Percentiles rank a stretch among this genome's conserved stretches.
These are phyloP conservation scores for Dendrobium officinale DNA, from an alignment of 106 monocot species.

Conservation along the genomic window DNA sequence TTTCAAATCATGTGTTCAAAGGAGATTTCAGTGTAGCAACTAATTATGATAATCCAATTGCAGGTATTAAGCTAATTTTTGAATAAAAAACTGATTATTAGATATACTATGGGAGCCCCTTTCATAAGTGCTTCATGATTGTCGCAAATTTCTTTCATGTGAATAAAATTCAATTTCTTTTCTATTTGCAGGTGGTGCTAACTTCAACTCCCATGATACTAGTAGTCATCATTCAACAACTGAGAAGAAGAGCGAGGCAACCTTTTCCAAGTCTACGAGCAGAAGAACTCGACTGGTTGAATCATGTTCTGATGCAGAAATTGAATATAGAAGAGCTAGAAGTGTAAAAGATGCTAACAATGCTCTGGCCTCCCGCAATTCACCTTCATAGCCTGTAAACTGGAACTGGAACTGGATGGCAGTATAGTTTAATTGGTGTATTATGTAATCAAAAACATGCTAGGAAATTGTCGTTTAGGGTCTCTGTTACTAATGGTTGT, in stretches of 20 bases:
- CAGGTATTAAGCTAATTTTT: slow-evolving; percentile 9
- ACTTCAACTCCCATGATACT: not conserved
- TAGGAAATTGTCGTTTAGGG: not conserved
- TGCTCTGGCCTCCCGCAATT: slow-evolving; percentile 37
- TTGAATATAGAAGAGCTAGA: slow-evolving; percentile 88
- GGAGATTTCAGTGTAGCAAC: not conserved
- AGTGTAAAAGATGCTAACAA: slow-evolving; percentile 60
- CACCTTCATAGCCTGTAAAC: slow-evolving; percentile 20
- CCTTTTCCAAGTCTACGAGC: slow-evolving; percentile 27
- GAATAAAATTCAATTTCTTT: not conserved
- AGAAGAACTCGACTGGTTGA: slow-evolving; percentile 33
- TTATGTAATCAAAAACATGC: not conserved
- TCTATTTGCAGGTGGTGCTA: not conserved
- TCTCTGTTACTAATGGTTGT: not conserved
- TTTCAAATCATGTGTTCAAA: slow-evolving; percentile 8
- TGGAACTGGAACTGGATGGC: not conserved
- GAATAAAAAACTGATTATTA: too few relatives aligned
- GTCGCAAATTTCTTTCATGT: not conserved
- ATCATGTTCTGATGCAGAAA: slow-evolving; percentile 87
- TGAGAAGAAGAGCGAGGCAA: slow-evolving; percentile 25
- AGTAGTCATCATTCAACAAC: not conserved
- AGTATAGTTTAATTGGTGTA: not conserved
- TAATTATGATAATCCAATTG: slow-evolving; percentile 2
- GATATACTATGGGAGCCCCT: too few relatives aligned
- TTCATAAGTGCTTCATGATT: too few relatives aligned